These are phyloP conservation scores for Cutaneotrichosporon dermatis DNA, from an alignment of 1,284 basidiomycete genomes.

Conservation along the genomic window DNA sequence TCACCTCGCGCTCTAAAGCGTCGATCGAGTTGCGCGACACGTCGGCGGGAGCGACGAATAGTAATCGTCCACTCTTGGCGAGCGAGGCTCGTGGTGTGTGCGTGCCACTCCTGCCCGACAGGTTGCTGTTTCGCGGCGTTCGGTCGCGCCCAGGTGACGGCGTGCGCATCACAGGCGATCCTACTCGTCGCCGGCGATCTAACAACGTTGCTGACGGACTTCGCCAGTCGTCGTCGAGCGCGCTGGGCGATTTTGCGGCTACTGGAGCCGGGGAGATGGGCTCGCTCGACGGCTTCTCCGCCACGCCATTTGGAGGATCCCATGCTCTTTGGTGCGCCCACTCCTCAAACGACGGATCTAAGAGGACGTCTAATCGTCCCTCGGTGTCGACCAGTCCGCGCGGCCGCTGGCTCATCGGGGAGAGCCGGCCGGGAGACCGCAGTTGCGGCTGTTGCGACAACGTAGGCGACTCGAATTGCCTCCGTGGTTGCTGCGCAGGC, in stretches of 20 bases:
- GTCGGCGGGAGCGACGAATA: slow-evolving; percentile 21
- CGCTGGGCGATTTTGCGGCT: background rate
- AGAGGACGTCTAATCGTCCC: slow-evolving; percentile 10
- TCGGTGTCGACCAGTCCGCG: slow-evolving; percentile 9
- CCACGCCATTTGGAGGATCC: background rate
- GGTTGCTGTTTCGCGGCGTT: slow-evolving; percentile 14
- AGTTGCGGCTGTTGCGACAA: background rate
- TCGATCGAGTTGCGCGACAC: slow-evolving; percentile 18
- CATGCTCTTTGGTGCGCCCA: slow-evolving; percentile 14
- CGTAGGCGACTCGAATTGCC: background rate
- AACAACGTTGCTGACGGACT: slow-evolving; percentile 5
- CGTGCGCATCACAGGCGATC: background rate
- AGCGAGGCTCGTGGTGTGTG: slow-evolving; percentile 1
- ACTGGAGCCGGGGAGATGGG: background rate
- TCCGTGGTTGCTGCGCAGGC: background rate
- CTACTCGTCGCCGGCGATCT: background rate
- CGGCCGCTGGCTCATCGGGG: background rate
- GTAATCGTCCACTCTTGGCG: slow-evolving; percentile 1
- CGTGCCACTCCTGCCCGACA: slow-evolving; percentile 6
- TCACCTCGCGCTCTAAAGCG: slow-evolving; percentile 19
- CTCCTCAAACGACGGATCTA: slow-evolving; percentile 14
- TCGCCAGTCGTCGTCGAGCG: background rate
- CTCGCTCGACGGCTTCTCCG: slow-evolving; percentile 2
- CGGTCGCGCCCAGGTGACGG: slow-evolving; percentile 7
- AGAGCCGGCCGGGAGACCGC: too few relatives aligned